These are phyloP conservation scores for Xylariaceae sp. DNA, from an alignment of 2,329 filamentous ascomycete species.

Conservation along the genomic window DNA sequence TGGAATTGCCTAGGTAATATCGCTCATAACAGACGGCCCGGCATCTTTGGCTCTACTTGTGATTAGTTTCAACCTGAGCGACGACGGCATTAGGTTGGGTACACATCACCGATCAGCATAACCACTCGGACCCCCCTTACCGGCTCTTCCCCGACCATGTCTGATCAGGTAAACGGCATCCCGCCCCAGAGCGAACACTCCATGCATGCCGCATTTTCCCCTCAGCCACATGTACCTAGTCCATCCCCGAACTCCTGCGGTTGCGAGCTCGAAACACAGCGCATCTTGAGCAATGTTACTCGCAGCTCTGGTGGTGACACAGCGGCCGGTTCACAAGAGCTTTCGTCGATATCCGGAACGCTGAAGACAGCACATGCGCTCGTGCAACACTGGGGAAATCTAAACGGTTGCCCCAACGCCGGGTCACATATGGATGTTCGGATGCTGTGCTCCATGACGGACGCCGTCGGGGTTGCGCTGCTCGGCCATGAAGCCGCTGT, in stretches of 20 bases:
- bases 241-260: slow-evolving; percentile 1
- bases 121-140: too few relatives aligned
- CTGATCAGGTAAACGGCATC: too few relatives aligned
- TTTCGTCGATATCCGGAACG: background rate
- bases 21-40: too few relatives aligned
- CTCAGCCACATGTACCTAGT: background rate
- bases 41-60: too few relatives aligned
- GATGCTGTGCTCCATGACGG: slow-evolving; percentile 21
- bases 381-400: slow-evolving; percentile 23
- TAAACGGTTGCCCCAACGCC: slow-evolving; percentile 27
- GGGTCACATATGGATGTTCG: slow-evolving; percentile 14
- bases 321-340: too few relatives aligned
- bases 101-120: too few relatives aligned
- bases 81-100: too few relatives aligned
- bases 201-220: background rate
- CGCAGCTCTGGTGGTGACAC: too few relatives aligned
- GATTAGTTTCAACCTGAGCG: too few relatives aligned
- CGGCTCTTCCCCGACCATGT: too few relatives aligned
- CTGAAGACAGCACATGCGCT: slow-evolving; percentile 14
- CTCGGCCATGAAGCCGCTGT: slow-evolving; percentile 18
- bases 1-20: too few relatives aligned
- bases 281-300: slow-evolving; percentile 9
- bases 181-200: too few relatives aligned
- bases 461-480: slow-evolving; percentile 16
- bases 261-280: slow-evolving; percentile 11